Evolutionary conservation across 176 grass and related monocot genomes (phyloP).

Genomic region (Guadua angustifolia): DNA sequence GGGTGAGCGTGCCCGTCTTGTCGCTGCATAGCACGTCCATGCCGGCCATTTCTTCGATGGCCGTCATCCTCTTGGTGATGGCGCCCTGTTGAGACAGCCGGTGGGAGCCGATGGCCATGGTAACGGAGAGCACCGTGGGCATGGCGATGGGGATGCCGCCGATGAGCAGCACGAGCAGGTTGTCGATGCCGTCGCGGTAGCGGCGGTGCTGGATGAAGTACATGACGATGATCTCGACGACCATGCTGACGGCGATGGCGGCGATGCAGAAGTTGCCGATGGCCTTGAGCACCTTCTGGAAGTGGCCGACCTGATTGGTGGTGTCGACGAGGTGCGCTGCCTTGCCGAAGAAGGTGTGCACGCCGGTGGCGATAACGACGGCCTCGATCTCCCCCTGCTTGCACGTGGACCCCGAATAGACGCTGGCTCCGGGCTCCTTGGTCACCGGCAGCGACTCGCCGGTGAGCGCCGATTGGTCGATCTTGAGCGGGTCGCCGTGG

Average conservation of each 20-base stretch:
- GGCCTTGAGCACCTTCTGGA: conserved; percentile 83
- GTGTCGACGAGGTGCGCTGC: conserved; percentile 92
- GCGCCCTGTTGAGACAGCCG: conserved; percentile 71
- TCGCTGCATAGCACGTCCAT: conserved; percentile 97
- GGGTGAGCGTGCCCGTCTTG: conserved; percentile 93
- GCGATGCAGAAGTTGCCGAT: conserved; percentile 98
- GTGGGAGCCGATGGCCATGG: conserved; percentile 95
- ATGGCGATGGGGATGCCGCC: conserved; percentile 97
- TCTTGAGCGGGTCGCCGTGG: conserved; percentile 78
- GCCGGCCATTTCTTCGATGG: conserved; percentile 93
- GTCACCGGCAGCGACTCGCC: conserved; percentile 87
- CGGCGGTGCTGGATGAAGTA: conserved; percentile 75
- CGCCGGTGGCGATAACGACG: conserved; percentile 85
- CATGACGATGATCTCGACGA: conserved; percentile 82
- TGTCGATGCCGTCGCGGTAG: conserved; percentile 94
- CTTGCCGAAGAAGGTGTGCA: conserved; percentile 98
- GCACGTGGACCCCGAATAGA: conserved; percentile 92
- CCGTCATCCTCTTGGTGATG: conserved; percentile 97
- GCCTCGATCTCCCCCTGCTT: conserved; percentile 96
- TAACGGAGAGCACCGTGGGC: conserved; percentile 91
- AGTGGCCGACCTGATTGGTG: conserved; percentile 93
- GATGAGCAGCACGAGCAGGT: conserved; percentile 91
- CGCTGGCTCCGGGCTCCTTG: conserved; percentile 61
- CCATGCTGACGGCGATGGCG: conserved; percentile 63
- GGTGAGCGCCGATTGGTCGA: conserved; percentile 93